Evolutionary conservation across 2,329 filamentous ascomycete genomes (phyloP).

Genomic region (Sphaceloma murrayae): DNA sequence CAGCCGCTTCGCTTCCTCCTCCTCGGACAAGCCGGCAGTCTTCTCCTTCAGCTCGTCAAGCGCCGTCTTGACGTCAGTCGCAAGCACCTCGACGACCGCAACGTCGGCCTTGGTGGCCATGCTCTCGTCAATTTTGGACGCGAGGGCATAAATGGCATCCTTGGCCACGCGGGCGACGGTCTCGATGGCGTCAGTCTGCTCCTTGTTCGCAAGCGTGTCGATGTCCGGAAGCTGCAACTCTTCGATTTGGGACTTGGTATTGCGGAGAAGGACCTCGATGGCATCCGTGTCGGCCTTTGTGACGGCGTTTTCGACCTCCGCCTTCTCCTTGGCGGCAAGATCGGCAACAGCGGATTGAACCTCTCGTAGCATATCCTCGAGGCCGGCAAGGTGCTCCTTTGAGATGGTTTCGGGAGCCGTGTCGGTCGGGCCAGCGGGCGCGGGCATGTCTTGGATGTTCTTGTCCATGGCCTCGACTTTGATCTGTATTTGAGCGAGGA

Average conservation of each 20-base stretch:
- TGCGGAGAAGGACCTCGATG: slow-evolving; percentile 81
- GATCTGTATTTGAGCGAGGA: slow-evolving; percentile 71
- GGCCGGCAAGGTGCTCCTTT: slow-evolving; percentile 44
- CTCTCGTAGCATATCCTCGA: slow-evolving; percentile 42
- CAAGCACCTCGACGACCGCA: slow-evolving; percentile 62
- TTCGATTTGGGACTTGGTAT: slow-evolving; percentile 80
- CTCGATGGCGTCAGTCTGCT: slow-evolving; percentile 54
- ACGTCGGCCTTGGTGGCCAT: slow-evolving; percentile 72
- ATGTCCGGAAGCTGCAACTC: slow-evolving; percentile 59
- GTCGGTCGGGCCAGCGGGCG: slow-evolving; percentile 30
- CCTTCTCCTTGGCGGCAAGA: slow-evolving; percentile 36
- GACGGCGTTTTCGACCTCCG: slow-evolving; percentile 44
- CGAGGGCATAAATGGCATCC: slow-evolving; percentile 58
- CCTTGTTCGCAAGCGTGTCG: slow-evolving; percentile 56
- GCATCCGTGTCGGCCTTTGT: slow-evolving; percentile 79
- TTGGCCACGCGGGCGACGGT: slow-evolving; percentile 64
- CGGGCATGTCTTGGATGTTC: slow-evolving; percentile 39
- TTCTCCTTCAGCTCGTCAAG: slow-evolving; percentile 56
- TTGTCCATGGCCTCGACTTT: slow-evolving; percentile 73
- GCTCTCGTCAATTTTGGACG: slow-evolving; percentile 55
- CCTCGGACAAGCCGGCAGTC: slow-evolving; percentile 25
- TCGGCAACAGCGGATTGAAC: slow-evolving; percentile 52
- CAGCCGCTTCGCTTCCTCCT: slow-evolving; percentile 39
- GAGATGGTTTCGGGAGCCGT: slow-evolving; percentile 28
- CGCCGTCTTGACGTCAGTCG: slow-evolving; percentile 64